phyloP scores from a whole-genome alignment of 768 basidiomycete species.

The Agaricus bisporus region DNA sequence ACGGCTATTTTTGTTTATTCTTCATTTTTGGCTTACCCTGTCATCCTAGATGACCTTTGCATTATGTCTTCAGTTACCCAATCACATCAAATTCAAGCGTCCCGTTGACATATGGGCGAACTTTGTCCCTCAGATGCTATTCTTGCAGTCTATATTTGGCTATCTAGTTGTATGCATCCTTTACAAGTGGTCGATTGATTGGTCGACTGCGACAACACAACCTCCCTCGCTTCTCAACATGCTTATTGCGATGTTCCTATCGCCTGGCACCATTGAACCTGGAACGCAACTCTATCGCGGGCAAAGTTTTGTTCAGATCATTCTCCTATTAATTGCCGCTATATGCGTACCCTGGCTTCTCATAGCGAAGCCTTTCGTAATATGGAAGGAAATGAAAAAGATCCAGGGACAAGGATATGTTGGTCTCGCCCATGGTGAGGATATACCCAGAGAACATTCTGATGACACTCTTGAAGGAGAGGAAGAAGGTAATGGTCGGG shows the following conservation, averaged over 20 bases:
- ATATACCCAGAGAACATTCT: slow-evolving; percentile 42
- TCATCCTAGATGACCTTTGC: slow-evolving; percentile 91
- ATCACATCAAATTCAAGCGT: slow-evolving; percentile 91
- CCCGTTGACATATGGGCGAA: slow-evolving; percentile 85
- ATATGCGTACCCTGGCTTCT: slow-evolving; percentile 96
- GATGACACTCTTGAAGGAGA: slow-evolving; percentile 69
- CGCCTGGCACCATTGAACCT: slow-evolving; percentile 73
- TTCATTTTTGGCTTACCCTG: slow-evolving; percentile 9
- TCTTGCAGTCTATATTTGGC: slow-evolving; percentile 96
- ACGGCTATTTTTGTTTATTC: slow-evolving; percentile 22
- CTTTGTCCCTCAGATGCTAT: slow-evolving; percentile 96
- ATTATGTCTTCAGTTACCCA: slow-evolving; percentile 91
- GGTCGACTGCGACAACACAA: slow-evolving; percentile 58
- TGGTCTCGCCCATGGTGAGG: slow-evolving; percentile 49
- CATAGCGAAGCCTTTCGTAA: slow-evolving; percentile 84
- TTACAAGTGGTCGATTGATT: slow-evolving; percentile 97
- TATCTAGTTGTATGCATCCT: slow-evolving; percentile 92
- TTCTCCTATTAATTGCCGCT: slow-evolving; percentile 70
- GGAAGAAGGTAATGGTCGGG: slow-evolving; percentile 74
- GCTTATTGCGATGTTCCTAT: slow-evolving; percentile 95
- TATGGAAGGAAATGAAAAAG: slow-evolving; percentile 85
- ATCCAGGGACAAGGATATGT: slow-evolving; percentile 83
- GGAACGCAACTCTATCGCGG: slow-evolving; percentile 75
- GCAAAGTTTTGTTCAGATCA: slow-evolving; percentile 77
- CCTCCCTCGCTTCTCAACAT: slow-evolving; percentile 93